phyloP scores from a whole-genome alignment of 2,329 filamentous ascomycete species.

The Diplodia seriata region DNA sequence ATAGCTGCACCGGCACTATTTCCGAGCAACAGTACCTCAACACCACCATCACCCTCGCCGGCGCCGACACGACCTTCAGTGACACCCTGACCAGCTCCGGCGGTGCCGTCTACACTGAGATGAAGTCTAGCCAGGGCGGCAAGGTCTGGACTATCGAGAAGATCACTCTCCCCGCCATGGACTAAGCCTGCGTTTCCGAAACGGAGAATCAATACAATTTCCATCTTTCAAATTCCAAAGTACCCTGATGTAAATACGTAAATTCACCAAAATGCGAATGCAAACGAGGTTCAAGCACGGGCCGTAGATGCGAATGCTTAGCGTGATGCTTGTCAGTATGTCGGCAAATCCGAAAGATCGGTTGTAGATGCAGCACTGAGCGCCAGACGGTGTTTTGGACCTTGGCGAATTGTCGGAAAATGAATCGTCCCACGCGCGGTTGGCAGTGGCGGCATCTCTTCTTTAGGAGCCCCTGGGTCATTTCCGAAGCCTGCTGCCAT shows the following conservation, averaged over 20 bases:
- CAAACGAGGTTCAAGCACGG: neutral
- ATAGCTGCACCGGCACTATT: constrained; percentile 49
- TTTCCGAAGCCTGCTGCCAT: neutral
- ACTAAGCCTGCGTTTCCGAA: neutral
- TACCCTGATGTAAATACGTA: neutral
- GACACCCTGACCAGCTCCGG: constrained; percentile 22
- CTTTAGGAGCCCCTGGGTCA: neutral
- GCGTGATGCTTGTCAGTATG: neutral
- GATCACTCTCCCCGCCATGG: constrained; percentile 20
- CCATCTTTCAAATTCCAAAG: neutral
- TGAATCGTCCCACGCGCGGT: neutral
- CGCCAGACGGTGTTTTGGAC: neutral
- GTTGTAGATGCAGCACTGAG: neutral
- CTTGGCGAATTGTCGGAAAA: neutral
- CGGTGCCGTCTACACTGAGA: constrained; percentile 16
- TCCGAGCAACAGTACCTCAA: constrained; percentile 50
- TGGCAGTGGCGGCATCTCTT: neutral
- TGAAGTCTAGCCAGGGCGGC: constrained; percentile 15
- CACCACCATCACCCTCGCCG: constrained; percentile 49
- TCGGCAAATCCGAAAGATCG: neutral
- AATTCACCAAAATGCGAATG: neutral
- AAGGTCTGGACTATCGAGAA: constrained; percentile 27
- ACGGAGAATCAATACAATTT: neutral
- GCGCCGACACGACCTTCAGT: constrained; percentile 42
- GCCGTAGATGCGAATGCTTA: neutral